phyloP scores from a whole-genome alignment of 345 rosid species.

The Citrus reticulata region DNA sequence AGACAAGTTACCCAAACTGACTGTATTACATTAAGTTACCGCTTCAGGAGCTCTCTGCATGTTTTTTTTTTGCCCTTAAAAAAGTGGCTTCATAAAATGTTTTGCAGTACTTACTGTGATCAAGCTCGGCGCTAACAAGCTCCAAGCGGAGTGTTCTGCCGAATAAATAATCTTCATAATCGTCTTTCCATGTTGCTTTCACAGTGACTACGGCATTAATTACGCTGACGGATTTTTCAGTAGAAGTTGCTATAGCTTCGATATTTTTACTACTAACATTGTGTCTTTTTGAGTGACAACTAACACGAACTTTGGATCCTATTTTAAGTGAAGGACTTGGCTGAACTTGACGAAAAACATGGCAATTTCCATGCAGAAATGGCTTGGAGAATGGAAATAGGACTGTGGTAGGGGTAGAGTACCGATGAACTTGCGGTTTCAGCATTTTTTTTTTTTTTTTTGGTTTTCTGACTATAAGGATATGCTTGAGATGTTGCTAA shows the following conservation, averaged over 20 bases:
- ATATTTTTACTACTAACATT: background rate
- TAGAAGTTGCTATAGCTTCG: constrained; percentile 11
- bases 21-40: too few relatives aligned
- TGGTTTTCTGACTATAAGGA: background rate
- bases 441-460: constrained; percentile 20
- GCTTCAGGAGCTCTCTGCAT: too few relatives aligned
- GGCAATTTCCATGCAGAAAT: constrained; percentile 25
- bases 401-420: constrained; percentile 5
- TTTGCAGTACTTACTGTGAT: constrained; percentile 36
- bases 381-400: constrained; percentile 21
- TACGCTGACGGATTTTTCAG: background rate
- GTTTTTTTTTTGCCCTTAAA: too few relatives aligned
- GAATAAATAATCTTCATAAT: constrained; percentile 30
- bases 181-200: constrained; percentile 27
- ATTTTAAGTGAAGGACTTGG: background rate
- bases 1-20: too few relatives aligned
- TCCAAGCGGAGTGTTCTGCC: constrained; percentile 48
- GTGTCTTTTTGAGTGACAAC: too few relatives aligned
- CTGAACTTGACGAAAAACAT: constrained; percentile 2
- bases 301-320: background rate
- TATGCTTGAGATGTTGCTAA: too few relatives aligned
- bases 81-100: background rate
- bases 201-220: constrained; percentile 39
- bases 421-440: constrained; percentile 26
- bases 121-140: constrained; percentile 56